Evolutionary conservation across 2,329 filamentous ascomycete species (phyloP), one percentile per base, ranked within the genome.

Genomic region (Emydomyces testavorans): DNA sequence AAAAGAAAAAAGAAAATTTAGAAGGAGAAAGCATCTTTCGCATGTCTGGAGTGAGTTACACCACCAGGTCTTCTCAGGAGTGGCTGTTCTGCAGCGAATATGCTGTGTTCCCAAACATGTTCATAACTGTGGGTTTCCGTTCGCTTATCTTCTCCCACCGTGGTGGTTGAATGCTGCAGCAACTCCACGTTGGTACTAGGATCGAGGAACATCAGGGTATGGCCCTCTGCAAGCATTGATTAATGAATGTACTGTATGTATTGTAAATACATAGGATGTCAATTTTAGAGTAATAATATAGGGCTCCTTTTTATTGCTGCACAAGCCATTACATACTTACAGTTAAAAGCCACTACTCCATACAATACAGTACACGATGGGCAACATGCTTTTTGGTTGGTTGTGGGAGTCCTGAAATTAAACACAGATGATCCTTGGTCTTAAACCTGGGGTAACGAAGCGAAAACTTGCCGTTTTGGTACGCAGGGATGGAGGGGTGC

Each of bases 111-210:
- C 16, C 3, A 16, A n/a, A 7, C 10, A 41, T 41, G 4, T n/a
- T n/a, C n/a, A n/a, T n/a, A n/a, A n/a, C n/a, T n/a, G n/a, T n/a
- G 16, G 16, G 42, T 18, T 37, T 45, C 24, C 16, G 26, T 23
- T 46, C 35, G 44, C 35, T 46, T 46, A 39, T 28, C 44, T 39
- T 39, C 35, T 46, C 44, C 43, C 44, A 39, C 44, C 44, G n/a
- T 38, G 44, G 36, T 39, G 44, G 44, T 46, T 46, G 44, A 46
- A 38, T 18, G 26, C 24, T 46, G 44, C 34, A 38, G 44, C 39
- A 35, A 38, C 34, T 39, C 44, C 44, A 46, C 44, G 44, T 46
- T 46, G 44, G 35, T 24, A 18, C 44, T 39, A 15, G 44, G 44
- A 46, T 46, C n/a, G 18, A 6, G 26, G 34, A 6, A n/a, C 15